Evolutionary conservation across 73 alveolate species (phyloP).

Genomic region (Paramecium tetraurelia): DNA sequence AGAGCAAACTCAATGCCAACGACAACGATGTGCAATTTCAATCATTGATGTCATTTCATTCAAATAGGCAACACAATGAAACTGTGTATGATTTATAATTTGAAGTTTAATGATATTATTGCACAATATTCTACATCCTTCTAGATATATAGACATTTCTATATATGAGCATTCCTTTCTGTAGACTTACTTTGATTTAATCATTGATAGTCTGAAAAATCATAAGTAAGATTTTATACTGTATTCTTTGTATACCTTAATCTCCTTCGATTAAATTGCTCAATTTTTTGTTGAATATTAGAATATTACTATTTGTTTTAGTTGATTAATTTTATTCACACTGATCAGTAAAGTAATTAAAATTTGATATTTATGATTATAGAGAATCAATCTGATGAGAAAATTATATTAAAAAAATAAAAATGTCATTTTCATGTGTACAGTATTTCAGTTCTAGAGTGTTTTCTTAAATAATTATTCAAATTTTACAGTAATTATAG

Average conservation of each 20-base stretch:
- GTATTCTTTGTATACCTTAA: too few species aligned
- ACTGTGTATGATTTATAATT: slow-evolving; percentile 15
- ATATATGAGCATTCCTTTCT: not conserved
- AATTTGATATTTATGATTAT: not conserved
- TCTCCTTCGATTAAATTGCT: not conserved
- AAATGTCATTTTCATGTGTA: not conserved
- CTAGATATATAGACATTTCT: not conserved
- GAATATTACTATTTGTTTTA: not conserved
- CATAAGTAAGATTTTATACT: too few species aligned
- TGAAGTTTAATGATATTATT: not conserved
- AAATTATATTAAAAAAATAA: not conserved
- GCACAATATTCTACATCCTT: not conserved
- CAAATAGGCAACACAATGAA: not conserved
- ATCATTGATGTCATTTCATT: not conserved
- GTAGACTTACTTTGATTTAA: not conserved
- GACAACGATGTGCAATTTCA: not conserved
- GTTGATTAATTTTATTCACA: not conserved
- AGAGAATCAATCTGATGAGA: not conserved
- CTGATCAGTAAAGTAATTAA: not conserved
- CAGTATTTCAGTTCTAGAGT: not conserved
- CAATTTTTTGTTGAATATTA: too few species aligned
- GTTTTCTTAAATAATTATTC: not conserved
- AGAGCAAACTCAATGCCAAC: not conserved
- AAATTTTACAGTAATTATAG: not conserved
- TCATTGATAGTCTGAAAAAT: too few species aligned